Evolutionary conservation across 106 monocot species (phyloP), one percentile per base, ranked within the genome.

Genomic region (Alisma plantagoaquatica): DNA sequence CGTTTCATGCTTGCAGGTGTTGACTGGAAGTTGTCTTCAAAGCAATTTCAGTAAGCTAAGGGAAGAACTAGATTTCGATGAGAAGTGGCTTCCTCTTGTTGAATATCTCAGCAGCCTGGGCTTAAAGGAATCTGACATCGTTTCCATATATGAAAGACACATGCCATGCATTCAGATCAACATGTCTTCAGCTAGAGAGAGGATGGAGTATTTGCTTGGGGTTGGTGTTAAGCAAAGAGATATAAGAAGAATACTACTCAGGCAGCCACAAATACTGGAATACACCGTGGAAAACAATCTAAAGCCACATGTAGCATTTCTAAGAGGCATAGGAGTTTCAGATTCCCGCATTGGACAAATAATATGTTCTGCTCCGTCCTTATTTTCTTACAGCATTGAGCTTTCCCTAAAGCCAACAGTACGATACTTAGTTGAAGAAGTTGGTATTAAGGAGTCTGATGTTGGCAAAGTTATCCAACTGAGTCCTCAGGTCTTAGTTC

Each of bases 201-300:
- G 89, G 65, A 51, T 98, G 45, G 85, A 76, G 26, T 85, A 76
- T 53, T 66, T 98, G 64, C 41, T 85, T 19, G 60, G 62, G 35
- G 60, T 74, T 75, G 96, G 89, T 45, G 89, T 89, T 45, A 89
- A 98, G 65, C 73, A 43, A 21, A 62, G 19, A 57, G 81, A 98
- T 59, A 57, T 98, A 54, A 98, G 69, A 66, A 77, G 62, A 51
- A 85, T 98, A 51, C 81, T 98, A 7, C 43, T 74, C 10, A 84
- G 96, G 57, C 89, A 98, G 60, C 96, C 96, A 17, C 96, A 98
- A 72, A 98, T 89, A 49, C 51, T 98, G 33, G 81, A 84, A 51
- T 89, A 98, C 45, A 89, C 84, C 14, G 78, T 98, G 24, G 77
- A 87, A 44, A 81, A 74, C 33, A 98, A 89, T 70, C 67, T 98